Conservation (phyloP, 2,329 filamentous ascomycete genomes). For the Ceratocystis destructans region DNA sequence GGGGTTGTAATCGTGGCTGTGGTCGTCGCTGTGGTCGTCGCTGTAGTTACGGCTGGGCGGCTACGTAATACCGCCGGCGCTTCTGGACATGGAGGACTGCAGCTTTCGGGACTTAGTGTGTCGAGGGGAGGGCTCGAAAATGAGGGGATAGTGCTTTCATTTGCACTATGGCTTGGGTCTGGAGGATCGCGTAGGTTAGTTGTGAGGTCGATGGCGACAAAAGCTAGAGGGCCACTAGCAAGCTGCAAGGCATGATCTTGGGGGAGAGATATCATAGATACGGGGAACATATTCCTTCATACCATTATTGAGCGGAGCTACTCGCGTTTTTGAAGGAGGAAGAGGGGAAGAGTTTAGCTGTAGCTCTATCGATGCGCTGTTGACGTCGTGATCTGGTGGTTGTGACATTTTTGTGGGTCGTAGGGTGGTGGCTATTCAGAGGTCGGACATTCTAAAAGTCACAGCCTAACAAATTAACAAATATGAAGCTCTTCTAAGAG, state of each 20-base stretch:
- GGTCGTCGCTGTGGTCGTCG: neutral
- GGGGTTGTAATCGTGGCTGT: neutral
- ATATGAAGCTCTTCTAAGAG: too few relatives aligned
- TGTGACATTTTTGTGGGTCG: neutral
- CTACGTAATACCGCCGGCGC: neutral
- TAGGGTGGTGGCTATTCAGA: neutral
- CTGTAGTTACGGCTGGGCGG: neutral
- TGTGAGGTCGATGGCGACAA: too few relatives aligned
- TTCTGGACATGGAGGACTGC: neutral
- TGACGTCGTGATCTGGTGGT: neutral
- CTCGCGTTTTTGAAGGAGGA: neutral
- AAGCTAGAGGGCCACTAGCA: too few relatives aligned
- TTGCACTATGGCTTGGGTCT: too few relatives aligned
- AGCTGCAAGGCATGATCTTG: too few relatives aligned
- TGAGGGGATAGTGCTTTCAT: neutral
- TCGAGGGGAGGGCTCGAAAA: neutral
- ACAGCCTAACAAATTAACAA: neutral
- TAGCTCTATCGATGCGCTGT: neutral
- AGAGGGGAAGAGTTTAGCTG: neutral
- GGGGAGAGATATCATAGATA: too few relatives aligned
- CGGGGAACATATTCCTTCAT: neutral
- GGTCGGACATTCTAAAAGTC: neutral
- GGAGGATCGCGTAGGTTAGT: too few relatives aligned
- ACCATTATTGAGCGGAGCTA: neutral
- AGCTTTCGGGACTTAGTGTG: neutral